These are phyloP conservation scores for Zymoseptoria tritici DNA, from an alignment of 2,329 filamentous ascomycete species.

Conservation along the genomic window DNA sequence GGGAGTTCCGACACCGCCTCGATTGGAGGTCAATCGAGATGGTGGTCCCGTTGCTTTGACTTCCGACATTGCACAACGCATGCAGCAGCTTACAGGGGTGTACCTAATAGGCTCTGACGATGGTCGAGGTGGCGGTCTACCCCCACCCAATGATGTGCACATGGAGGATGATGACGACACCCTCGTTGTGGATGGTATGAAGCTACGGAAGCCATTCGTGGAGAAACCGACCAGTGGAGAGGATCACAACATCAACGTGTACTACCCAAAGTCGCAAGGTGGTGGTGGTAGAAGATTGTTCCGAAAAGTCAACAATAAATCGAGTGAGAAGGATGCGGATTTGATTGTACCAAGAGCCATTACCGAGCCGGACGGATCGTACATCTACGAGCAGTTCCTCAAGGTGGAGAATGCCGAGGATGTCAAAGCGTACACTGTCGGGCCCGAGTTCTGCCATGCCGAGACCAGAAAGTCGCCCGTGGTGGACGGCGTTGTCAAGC, in stretches of 20 bases:
- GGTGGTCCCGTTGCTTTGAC: constrained; percentile 77
- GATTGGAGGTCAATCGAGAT: constrained; percentile 86
- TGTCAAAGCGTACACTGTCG: constrained; percentile 97
- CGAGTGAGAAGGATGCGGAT: constrained; percentile 81
- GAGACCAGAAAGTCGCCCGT: constrained; percentile 96
- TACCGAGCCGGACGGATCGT: constrained; percentile 72
- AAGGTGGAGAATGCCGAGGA: constrained; percentile 95
- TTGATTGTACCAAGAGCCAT: constrained; percentile 72
- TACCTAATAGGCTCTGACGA: constrained; percentile 62
- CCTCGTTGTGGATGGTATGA: constrained; percentile 74
- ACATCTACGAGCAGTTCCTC: constrained; percentile 95
- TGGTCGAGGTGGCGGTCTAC: constrained; percentile 53
- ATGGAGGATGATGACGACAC: constrained; percentile 86
- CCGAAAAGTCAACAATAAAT: constrained; percentile 97
- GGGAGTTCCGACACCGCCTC: constrained; percentile 77
- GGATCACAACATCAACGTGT: constrained; percentile 98
- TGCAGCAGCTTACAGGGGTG: constrained; percentile 74
- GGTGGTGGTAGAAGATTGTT: constrained; percentile 89
- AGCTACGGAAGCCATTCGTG: constrained; percentile 87
- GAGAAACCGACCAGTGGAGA: constrained; percentile 98
- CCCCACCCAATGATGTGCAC: constrained; percentile 61
- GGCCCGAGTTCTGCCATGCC: constrained; percentile 85
- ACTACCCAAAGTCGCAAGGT: constrained; percentile 79
- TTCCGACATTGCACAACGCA: constrained; percentile 68
- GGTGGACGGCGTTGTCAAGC: constrained; percentile 88